Conservation (phyloP, 495 filamentous ascomycete genomes). For the Aspergillus homomorphus region DNA sequence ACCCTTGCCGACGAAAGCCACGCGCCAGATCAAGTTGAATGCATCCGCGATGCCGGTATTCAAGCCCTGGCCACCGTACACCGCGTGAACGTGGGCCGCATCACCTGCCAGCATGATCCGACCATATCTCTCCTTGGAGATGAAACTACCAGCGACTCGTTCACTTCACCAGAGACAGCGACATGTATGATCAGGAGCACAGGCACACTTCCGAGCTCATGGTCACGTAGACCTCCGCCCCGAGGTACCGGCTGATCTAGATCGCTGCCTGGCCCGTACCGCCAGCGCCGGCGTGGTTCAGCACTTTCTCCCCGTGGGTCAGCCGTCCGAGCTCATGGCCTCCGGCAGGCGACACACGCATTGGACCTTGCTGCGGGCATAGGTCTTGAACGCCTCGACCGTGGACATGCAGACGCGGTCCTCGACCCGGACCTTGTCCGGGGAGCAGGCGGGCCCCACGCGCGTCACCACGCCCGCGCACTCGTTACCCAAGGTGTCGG, state of each 20-base stretch:
- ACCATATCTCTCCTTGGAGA: constrained; percentile 3
- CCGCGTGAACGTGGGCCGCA: constrained; percentile 9
- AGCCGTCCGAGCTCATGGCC: constrained; percentile 21
- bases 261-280: constrained; percentile 54
- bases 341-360: constrained; percentile 8
- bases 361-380: neutral
- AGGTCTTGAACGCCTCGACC: neutral
- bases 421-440: constrained; percentile 7
- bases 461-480: constrained; percentile 34
- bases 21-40: constrained; percentile 5
- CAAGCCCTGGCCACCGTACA: constrained; percentile 9
- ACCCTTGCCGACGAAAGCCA: constrained; percentile 3
- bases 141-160: constrained; percentile 8
- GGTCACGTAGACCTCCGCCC: constrained; percentile 44
- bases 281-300: constrained; percentile 29
- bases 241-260: constrained; percentile 46
- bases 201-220: neutral
- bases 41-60: constrained; percentile 13
- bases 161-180: no score
- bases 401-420: constrained; percentile 20
- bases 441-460: constrained; percentile 20
- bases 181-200: no score
- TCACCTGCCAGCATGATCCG: constrained; percentile 9
- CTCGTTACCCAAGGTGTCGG: constrained; percentile 21
- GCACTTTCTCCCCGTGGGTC: constrained; percentile 20